Percentiles rank a stretch among this genome's conserved stretches.
Evolutionary conservation across 495 filamentous ascomycete genomes (phyloP).

Genomic region (Aspergillus haitiensis): DNA sequence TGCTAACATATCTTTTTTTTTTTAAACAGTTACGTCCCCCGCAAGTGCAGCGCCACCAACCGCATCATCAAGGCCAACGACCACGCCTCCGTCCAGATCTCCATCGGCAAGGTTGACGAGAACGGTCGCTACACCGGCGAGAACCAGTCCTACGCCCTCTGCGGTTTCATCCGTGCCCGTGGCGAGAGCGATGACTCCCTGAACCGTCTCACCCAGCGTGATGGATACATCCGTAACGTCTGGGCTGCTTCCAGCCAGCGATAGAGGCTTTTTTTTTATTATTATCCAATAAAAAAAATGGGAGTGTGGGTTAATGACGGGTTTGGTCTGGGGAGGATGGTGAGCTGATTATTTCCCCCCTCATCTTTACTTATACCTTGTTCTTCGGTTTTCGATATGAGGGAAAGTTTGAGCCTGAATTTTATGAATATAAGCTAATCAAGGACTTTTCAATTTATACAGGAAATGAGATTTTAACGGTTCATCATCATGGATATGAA

Average conservation of each 20-base stretch:
- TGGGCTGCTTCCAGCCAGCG: constrained; percentile 77
- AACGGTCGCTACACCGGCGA: constrained; percentile 95
- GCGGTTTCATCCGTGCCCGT: constrained; percentile 96
- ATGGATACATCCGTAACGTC: constrained; percentile 94
- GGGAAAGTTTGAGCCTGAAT: too few relatives aligned
- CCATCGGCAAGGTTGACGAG: constrained; percentile 91
- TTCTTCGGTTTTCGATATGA: too few relatives aligned
- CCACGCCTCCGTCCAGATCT: constrained; percentile 88
- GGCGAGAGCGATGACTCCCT: constrained; percentile 96
- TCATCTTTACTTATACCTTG: background rate
- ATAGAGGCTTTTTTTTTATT: constrained; percentile 42
- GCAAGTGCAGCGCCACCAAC: constrained; percentile 95
- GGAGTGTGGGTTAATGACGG: constrained; percentile 27
- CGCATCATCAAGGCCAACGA: constrained; percentile 99
- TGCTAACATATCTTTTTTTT: constrained; percentile 26
- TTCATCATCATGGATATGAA: too few relatives aligned
- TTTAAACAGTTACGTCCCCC: constrained; percentile 83
- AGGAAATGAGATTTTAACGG: background rate
- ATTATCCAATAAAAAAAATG: constrained; percentile 10
- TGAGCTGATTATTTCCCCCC: constrained; percentile 17
- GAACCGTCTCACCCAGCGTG: constrained; percentile 92
- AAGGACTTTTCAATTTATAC: background rate
- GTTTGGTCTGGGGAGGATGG: constrained; percentile 34
- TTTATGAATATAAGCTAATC: too few relatives aligned
- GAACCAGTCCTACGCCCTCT: constrained; percentile 95